Conservation (phyloP, 2,329 filamentous ascomycete species). For the Byssoonygena ceratinophila region DNA sequence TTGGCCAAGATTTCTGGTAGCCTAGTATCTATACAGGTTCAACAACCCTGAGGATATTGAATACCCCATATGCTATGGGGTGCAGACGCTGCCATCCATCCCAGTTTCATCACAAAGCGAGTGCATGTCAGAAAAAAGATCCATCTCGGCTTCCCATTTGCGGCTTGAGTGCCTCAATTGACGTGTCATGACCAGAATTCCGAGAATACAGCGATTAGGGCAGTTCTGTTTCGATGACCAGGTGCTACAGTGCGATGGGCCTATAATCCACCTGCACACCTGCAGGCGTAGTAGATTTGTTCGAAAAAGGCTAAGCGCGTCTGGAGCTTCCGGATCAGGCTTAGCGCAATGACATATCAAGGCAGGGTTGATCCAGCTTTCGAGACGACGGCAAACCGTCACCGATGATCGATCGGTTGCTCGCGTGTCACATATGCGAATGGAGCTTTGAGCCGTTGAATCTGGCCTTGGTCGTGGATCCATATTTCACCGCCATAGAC, state of each 20-base stretch:
- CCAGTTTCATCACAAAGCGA: background rate
- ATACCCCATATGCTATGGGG: background rate
- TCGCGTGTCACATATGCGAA: background rate
- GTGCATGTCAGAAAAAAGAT: background rate
- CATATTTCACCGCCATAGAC: background rate
- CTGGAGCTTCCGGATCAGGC: conserved; percentile 2
- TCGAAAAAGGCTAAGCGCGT: conserved; percentile 4
- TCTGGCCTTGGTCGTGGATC: background rate
- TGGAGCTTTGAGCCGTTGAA: background rate
- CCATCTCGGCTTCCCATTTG: background rate
- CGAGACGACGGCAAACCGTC: background rate
- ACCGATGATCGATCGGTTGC: background rate
- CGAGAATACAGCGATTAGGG: background rate
- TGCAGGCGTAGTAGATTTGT: background rate
- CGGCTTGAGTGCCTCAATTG: background rate
- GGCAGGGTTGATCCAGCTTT: background rate
- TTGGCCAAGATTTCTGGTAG: background rate
- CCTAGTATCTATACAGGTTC: background rate
- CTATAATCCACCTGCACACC: background rate
- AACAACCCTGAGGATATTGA: background rate
- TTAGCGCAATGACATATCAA: conserved; percentile 5
- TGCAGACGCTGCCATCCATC: background rate
- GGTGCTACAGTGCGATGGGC: background rate
- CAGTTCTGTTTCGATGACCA: background rate
- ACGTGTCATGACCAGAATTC: background rate